These are phyloP conservation scores for Brassica cretica DNA, from an alignment of 345 rosid genomes.

Conservation along the genomic window DNA sequence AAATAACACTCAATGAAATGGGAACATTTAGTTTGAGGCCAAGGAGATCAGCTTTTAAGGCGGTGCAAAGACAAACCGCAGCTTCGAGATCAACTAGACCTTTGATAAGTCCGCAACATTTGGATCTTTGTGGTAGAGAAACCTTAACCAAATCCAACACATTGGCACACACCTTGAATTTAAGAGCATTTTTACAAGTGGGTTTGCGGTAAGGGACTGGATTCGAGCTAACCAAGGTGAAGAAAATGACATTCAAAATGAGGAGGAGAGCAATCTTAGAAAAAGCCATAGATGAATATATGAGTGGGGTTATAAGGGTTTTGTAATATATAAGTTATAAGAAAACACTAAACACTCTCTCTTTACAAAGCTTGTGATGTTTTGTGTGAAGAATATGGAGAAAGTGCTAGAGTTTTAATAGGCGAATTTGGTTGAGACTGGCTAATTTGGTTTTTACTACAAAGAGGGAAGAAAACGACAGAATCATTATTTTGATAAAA, in stretches of 20 bases:
- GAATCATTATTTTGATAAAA: no score
- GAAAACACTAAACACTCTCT: not conserved
- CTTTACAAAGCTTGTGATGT: slow-evolving; percentile 16
- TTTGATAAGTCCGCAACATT: slow-evolving; percentile 16
- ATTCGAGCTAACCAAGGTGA: slow-evolving; percentile 29
- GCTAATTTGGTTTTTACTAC: not conserved
- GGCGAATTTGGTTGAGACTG: not conserved
- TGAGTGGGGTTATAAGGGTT: not conserved
- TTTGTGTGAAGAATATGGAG: not conserved
- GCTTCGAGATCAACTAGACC: slow-evolving; percentile 6
- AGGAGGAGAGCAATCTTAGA: slow-evolving; percentile 22
- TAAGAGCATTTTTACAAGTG: slow-evolving; percentile 22
- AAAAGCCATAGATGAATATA: slow-evolving; percentile 9
- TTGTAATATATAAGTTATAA: not conserved
- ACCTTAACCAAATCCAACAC: slow-evolving; percentile 25
- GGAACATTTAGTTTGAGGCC: not conserved
- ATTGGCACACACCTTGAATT: slow-evolving; percentile 27
- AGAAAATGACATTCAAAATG: slow-evolving; percentile 24
- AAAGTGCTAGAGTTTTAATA: slow-evolving; percentile 12
- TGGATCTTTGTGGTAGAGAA: slow-evolving; percentile 8
- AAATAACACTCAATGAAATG: not conserved
- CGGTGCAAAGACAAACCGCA: slow-evolving; percentile 13
- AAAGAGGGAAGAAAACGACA: not conserved
- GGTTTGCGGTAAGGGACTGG: not conserved
- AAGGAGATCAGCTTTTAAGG: not conserved